Evolutionary conservation across 768 basidiomycete genomes (phyloP).

Genomic region (Cubamyces lactineus): DNA sequence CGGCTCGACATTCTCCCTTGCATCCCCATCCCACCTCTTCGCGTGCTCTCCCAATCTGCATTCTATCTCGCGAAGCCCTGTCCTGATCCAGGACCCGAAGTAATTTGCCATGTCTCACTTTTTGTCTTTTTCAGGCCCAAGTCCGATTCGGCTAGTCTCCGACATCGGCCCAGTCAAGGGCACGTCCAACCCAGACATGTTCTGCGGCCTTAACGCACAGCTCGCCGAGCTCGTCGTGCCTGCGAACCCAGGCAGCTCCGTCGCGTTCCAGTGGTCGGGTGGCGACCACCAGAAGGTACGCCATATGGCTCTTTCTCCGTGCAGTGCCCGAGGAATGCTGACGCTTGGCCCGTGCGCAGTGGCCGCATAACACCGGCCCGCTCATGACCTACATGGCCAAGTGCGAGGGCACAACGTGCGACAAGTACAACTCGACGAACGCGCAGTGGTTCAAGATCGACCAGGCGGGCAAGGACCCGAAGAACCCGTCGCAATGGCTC

Average conservation of each 20-base stretch:
- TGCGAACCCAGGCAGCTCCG: conserved; percentile 60
- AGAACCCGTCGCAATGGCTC: conserved; percentile 30
- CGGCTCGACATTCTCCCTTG: neutral
- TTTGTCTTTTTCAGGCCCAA: conserved; percentile 30
- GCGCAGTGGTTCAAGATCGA: conserved; percentile 74
- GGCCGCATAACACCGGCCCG: conserved; percentile 65
- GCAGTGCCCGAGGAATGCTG: neutral
- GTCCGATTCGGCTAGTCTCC: conserved; percentile 50
- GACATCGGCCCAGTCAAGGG: conserved; percentile 56
- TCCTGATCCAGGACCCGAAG: neutral
- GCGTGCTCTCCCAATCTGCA: conserved; percentile 1
- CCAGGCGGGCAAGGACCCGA: conserved; percentile 31
- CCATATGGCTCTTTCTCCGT: neutral
- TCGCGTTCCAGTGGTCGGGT: conserved; percentile 60
- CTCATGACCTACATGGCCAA: conserved; percentile 74
- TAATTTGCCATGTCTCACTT: conserved; percentile 1
- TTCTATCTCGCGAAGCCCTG: neutral
- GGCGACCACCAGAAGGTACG: conserved; percentile 42
- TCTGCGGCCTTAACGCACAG: conserved; percentile 61
- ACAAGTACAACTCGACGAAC: conserved; percentile 56
- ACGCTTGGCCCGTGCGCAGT: conserved; percentile 31
- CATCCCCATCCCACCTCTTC: neutral
- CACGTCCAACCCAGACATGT: conserved; percentile 55
- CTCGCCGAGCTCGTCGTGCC: conserved; percentile 52
- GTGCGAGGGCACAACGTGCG: conserved; percentile 60